These are phyloP conservation scores for Sisymbrium altissimum DNA, from an alignment of 345 rosid genomes.

Conservation along the genomic window DNA sequence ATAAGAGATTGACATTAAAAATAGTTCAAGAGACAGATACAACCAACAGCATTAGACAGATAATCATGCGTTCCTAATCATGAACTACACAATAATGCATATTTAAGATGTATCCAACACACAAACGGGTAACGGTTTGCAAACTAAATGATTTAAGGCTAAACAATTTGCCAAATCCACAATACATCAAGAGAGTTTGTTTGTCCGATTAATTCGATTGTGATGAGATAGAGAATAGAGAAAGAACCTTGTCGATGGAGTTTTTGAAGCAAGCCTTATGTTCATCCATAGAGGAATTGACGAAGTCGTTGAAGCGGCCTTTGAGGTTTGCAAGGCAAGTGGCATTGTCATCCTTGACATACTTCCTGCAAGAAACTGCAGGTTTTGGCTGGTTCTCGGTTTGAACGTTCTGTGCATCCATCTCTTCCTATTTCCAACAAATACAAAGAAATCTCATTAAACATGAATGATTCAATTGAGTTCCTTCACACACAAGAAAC, in stretches of 20 bases:
- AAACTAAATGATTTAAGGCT: not conserved
- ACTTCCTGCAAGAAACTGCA: conserved; percentile 53
- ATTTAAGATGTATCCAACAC: not conserved
- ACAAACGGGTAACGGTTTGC: too few species aligned
- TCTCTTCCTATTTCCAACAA: conserved; percentile 14
- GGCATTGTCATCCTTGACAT: conserved; percentile 54
- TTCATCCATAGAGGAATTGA: conserved; percentile 74
- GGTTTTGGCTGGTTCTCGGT: conserved; percentile 21
- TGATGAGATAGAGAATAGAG: not conserved
- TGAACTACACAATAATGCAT: not conserved
- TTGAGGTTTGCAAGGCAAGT: conserved; percentile 65
- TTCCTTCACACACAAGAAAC: not conserved
- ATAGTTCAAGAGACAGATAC: not conserved
- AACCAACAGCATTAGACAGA: too few species aligned
- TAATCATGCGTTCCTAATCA: not conserved
- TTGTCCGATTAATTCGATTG: too few species aligned
- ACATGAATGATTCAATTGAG: not conserved
- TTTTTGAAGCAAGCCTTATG: conserved; percentile 69
- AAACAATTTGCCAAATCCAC: too few species aligned
- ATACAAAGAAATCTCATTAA: too few species aligned
- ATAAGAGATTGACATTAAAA: not conserved
- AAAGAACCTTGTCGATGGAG: conserved; percentile 57
- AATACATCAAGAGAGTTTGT: too few species aligned
- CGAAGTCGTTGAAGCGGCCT: conserved; percentile 69
- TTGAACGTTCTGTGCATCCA: conserved; percentile 35